Evolutionary conservation across 164 flowering plant genomes (phyloP).

Genomic region (Dillenia turbinata): DNA sequence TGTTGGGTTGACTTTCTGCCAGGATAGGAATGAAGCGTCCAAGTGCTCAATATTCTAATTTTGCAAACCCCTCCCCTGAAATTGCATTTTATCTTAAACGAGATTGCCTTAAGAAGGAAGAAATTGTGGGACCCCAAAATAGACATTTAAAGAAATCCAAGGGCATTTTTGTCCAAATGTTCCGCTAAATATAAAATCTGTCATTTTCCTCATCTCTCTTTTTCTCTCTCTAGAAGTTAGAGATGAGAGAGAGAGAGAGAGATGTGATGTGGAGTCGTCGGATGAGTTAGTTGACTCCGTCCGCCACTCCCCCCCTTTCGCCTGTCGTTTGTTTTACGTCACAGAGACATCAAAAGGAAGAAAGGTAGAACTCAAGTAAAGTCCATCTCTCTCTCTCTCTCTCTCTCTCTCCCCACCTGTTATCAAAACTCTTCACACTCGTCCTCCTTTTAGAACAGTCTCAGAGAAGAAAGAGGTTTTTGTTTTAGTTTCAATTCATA

Average conservation of each 20-base stretch:
- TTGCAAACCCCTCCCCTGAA: too few species aligned
- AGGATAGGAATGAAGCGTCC: too few species aligned
- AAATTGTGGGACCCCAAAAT: too few species aligned
- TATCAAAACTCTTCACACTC: conserved; percentile 4
- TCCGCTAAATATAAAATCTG: background rate
- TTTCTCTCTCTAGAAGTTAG: background rate
- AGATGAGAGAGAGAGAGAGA: too few species aligned
- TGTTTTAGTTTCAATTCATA: background rate
- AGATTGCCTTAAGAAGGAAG: too few species aligned
- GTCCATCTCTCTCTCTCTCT: conserved; percentile 7
- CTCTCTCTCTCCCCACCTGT: conserved; percentile 8
- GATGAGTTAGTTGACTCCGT: conserved; percentile 7
- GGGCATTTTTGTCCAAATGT: background rate
- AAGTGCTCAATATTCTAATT: too few species aligned
- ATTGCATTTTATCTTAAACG: too few species aligned
- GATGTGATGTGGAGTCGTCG: too few species aligned
- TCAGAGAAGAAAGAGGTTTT: background rate
- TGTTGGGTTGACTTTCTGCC: too few species aligned
- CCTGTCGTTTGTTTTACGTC: conserved; percentile 19
- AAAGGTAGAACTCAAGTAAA: background rate
- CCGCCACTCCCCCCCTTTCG: background rate
- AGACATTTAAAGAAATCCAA: too few species aligned
- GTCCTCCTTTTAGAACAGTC: background rate
- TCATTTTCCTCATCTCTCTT: background rate
- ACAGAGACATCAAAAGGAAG: background rate